phyloP scores from a whole-genome alignment of 257 asterid species.

The Striga asiatica region DNA sequence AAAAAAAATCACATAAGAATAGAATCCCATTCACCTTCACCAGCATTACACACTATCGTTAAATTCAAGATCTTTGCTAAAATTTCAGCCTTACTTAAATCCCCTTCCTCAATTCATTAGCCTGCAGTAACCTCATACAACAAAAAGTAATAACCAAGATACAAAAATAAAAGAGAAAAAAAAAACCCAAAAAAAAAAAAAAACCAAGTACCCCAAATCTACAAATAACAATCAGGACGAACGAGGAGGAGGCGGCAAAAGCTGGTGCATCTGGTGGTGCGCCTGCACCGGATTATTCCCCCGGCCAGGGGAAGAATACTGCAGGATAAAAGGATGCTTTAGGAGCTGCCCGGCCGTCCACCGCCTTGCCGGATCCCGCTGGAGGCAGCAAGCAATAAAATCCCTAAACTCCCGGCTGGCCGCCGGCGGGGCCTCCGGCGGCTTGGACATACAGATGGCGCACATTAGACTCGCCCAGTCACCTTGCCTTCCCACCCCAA shows the following conservation, averaged over 20 bases:
- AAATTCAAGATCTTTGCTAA: conserved; percentile 15
- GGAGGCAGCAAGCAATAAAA: conserved; percentile 50
- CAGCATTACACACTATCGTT: conserved; percentile 12
- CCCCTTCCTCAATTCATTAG: conserved; percentile 12
- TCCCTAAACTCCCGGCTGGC: conserved; percentile 67
- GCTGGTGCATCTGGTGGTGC: conserved; percentile 43
- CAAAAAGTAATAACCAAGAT: conserved; percentile 3
- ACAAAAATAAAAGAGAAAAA: not conserved
- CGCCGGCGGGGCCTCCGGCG: conserved; percentile 65
- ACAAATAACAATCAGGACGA: conserved; percentile 33
- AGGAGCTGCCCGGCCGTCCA: conserved; percentile 45
- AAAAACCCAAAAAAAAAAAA: not conserved
- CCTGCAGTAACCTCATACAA: conserved; percentile 10
- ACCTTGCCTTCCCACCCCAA: conserved; percentile 65
- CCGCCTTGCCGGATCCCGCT: conserved; percentile 39
- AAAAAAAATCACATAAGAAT: not conserved
- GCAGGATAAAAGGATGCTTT: conserved; percentile 44
- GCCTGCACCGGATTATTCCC: conserved; percentile 19
- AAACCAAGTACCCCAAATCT: not conserved
- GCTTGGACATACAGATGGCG: conserved; percentile 85
- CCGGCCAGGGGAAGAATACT: conserved; percentile 23
- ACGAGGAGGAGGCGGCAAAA: conserved; percentile 66
- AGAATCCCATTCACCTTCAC: conserved; percentile 10
- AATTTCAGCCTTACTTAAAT: conserved; percentile 1
- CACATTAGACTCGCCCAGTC: conserved; percentile 91